Evolutionary conservation across 140 eudicot species (phyloP), one percentile per base, ranked within the genome.

Genomic region (Stevia rebaudiana): DNA sequence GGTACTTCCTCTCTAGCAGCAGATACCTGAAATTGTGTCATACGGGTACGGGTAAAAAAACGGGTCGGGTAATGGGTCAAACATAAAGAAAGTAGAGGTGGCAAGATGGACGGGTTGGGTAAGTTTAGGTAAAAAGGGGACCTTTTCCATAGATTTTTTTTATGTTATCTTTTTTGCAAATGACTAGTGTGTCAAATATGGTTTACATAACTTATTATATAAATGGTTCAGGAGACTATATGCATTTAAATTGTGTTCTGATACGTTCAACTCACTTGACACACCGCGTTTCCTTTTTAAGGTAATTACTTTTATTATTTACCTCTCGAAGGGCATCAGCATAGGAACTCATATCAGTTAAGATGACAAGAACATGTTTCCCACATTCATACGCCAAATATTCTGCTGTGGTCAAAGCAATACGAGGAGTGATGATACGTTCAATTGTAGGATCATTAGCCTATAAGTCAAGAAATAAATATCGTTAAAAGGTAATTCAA

Each of bases 281-380:
- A 40, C 61, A 9, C 23, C 61, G n/a, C 19, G 7, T 30, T 30
- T 55, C 61, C 61, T 17, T 55, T 28, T n/a, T 13, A 25, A 55
- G 61, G 44, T 3, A 33, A 31, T n/a, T 42, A 28, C 4, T 16
- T 56, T n/a, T 13, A 1, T 15, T 33, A n/a, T n/a, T 60, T 86
- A 90, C 97, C 95, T 90, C 97, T 71, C 95, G 90, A 76, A 90
- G 97, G 46, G 97, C 97, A 80, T 90, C 97, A 10, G 95, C 97
- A 63, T 90, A 90, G 23, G 97, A 90, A 80, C 95, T 90, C 97
- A 90, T 85, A 59, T 88, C 96, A 39, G 96, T 88, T 70, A 88
- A 81, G 50, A 88, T 88, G 59, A 88, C 96, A 71, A 88, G 96
- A 71, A 88, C 96, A 42, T 88, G 96, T 83, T 88, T 88, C 75